These are phyloP conservation scores for Raphanus hybrid DNA, from an alignment of 441 rosid species.

Conservation along the genomic window DNA sequence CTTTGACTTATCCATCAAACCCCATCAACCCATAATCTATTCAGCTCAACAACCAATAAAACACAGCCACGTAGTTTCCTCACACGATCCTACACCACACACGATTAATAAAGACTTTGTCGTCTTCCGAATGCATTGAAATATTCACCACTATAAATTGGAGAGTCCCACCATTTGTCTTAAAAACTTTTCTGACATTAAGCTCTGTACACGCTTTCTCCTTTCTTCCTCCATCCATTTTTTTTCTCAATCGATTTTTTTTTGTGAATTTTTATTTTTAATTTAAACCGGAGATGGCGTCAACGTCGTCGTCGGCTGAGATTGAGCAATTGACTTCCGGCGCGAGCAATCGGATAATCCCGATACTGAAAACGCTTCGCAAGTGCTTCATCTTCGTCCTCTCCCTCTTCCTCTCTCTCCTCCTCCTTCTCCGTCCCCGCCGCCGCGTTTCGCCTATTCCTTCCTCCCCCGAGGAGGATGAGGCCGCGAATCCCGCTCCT, in stretches of 20 bases:
- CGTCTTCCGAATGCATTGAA: slow-evolving; percentile 26
- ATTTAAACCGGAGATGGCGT: slow-evolving; percentile 41
- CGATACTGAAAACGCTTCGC: slow-evolving; percentile 61
- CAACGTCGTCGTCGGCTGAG: slow-evolving; percentile 60
- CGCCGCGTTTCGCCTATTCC: slow-evolving; percentile 1
- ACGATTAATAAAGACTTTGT: slow-evolving; percentile 13
- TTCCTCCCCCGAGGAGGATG: no score
- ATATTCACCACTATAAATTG: slow-evolving; percentile 36
- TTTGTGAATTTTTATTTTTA: neutral
- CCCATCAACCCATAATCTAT: slow-evolving; percentile 8
- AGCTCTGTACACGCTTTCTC: slow-evolving; percentile 27
- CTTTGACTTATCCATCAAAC: slow-evolving; percentile 14
- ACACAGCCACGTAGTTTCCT: slow-evolving; percentile 3
- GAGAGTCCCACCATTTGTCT: slow-evolving; percentile 38
- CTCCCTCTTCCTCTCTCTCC: slow-evolving; percentile 55
- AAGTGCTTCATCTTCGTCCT: slow-evolving; percentile 53
- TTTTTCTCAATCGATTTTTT: neutral
- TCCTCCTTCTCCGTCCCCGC: slow-evolving; percentile 69
- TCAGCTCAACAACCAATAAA: slow-evolving; percentile 19
- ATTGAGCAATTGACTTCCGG: slow-evolving; percentile 91
- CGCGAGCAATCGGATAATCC: slow-evolving; percentile 93
- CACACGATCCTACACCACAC: slow-evolving; percentile 5
- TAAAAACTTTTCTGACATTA: slow-evolving; percentile 28
- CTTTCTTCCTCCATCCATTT: neutral
- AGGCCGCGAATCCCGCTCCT: no score